Percentiles rank a stretch among this genome's conserved stretches.
Evolutionary conservation across 768 basidiomycete species (phyloP).

Genomic region (Rhodosporidiobolus sp.): DNA sequence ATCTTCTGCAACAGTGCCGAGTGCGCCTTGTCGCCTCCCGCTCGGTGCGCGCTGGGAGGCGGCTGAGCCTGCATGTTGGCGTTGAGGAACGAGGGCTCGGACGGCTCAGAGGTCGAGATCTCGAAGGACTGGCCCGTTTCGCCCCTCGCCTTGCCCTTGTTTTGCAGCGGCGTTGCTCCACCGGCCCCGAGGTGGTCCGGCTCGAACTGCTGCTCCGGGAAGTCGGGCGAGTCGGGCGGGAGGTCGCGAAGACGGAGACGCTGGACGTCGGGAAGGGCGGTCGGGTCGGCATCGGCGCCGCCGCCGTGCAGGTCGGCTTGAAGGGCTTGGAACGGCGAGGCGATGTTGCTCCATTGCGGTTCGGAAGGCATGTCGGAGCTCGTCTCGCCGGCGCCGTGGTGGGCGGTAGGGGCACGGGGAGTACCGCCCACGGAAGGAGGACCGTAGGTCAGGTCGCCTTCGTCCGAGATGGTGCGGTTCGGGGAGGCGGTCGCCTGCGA

Average conservation of each 20-base stretch:
- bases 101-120: constrained; percentile 7
- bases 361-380: not conserved
- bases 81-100: constrained; percentile 24
- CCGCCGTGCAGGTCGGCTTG: not conserved
- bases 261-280: constrained; percentile 3
- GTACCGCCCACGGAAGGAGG: constrained; percentile 17
- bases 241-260: constrained; percentile 29
- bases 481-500: constrained; percentile 41
- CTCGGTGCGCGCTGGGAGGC: not conserved
- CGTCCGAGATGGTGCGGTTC: constrained; percentile 25
- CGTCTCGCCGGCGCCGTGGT: not conserved
- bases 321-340: not conserved
- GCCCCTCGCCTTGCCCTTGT: constrained; percentile 22
- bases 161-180: not conserved
- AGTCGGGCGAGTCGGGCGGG: constrained; percentile 42
- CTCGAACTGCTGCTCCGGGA: constrained; percentile 39
- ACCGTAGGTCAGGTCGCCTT: constrained; percentile 16
- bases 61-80: not conserved
- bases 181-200: constrained; percentile 22
- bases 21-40: constrained; percentile 37
- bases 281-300: not conserved
- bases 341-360: constrained; percentile 19
- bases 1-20: constrained; percentile 43
- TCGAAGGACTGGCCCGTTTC: not conserved
- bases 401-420: not conserved